Evolutionary conservation across 176 grass and related monocot genomes (phyloP).

Genomic region (Ensete ventricosum): DNA sequence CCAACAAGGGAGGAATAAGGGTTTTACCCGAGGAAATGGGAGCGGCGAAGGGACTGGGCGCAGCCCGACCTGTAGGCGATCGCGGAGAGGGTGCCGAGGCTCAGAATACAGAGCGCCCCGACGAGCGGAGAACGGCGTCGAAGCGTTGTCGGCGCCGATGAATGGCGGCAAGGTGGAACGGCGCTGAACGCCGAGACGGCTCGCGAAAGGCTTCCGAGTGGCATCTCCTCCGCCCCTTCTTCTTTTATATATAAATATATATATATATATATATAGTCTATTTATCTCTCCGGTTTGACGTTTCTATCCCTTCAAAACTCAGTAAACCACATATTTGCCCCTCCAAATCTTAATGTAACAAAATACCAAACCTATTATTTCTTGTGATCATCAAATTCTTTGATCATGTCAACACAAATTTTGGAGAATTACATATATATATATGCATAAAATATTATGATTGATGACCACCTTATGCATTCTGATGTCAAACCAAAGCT

Average conservation of each 20-base stretch:
- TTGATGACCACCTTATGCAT: background rate
- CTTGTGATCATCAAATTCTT: no score
- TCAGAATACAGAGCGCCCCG: conserved; percentile 40
- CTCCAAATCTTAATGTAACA: no score
- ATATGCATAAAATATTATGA: no score
- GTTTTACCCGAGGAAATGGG: conserved; percentile 35
- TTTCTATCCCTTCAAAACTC: no score
- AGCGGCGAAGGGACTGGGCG: conserved; percentile 30
- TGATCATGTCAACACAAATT: no score
- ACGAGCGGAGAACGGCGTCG: conserved; percentile 20
- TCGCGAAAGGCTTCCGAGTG: conserved; percentile 26
- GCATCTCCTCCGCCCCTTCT: conserved; percentile 13
- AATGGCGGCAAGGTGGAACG: conserved; percentile 17
- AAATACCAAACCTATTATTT: no score
- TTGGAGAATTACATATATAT: no score
- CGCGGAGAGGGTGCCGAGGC: conserved; percentile 38
- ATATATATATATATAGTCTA: background rate
- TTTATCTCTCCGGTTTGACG: background rate
- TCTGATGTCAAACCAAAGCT: background rate
- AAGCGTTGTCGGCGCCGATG: conserved; percentile 18
- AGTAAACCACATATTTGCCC: no score
- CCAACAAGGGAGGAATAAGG: background rate
- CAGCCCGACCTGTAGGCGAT: conserved; percentile 45
- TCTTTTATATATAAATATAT: background rate
- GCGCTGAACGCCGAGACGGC: conserved; percentile 9